These are phyloP conservation scores for Chloroidium sp. DNA, from an alignment of 163 green algal genomes.

Conservation along the genomic window DNA sequence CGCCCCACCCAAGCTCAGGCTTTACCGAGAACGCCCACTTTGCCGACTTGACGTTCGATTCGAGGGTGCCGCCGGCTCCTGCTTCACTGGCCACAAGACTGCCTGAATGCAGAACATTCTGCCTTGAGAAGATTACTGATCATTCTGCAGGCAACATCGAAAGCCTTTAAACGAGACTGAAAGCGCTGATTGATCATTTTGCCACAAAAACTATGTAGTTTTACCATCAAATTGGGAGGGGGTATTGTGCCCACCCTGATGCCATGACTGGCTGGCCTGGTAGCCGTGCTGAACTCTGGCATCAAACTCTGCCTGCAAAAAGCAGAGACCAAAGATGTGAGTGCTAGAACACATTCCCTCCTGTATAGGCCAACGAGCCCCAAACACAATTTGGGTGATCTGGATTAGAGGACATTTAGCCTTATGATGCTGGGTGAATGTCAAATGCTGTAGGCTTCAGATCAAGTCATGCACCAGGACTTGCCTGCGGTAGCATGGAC, in stretches of 20 bases:
- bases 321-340: no score
- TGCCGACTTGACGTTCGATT: slow-evolving; percentile 53
- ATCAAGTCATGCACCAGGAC: no score
- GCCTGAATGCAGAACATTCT: slow-evolving; percentile 7
- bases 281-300: slow-evolving; percentile 63
- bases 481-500: no score
- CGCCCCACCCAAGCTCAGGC: slow-evolving; percentile 74
- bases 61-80: slow-evolving; percentile 25
- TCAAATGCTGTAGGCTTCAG: no score
- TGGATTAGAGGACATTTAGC: background rate
- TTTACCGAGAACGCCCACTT: slow-evolving; percentile 72
- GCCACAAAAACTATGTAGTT: no score
- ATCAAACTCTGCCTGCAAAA: slow-evolving; percentile 53
- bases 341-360: no score
- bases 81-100: slow-evolving; percentile 24
- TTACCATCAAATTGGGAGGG: no score
- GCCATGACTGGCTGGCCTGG: slow-evolving; percentile 64
- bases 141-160: no score
- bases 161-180: no score
- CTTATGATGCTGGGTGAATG: no score
- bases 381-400: background rate
- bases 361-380: background rate
- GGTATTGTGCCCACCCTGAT: slow-evolving; percentile 40
- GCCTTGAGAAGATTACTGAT: no score
- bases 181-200: no score